Evolutionary conservation across 352 stramenopile genomes (phyloP).

Genomic region (Halophytophthora polymorphica): DNA sequence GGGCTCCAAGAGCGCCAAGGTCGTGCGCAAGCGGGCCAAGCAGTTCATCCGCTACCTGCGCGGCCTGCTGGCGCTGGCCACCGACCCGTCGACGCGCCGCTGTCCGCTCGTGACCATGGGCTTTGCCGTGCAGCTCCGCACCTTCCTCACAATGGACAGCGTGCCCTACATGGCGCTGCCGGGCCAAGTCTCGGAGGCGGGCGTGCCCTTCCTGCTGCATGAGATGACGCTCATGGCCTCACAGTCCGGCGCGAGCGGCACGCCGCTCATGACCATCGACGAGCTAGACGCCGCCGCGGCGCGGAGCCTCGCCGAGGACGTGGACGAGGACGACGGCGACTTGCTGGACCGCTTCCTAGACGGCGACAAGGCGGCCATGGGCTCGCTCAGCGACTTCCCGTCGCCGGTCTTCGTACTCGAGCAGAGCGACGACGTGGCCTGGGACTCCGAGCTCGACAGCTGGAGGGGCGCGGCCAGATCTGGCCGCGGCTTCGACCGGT

Average conservation of each 20-base stretch:
- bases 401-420: constrained; percentile 25
- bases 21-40: constrained; percentile 42
- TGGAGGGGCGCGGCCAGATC: constrained; percentile 12
- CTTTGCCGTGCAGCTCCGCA: constrained; percentile 53
- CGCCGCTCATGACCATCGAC: constrained; percentile 58
- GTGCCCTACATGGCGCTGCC: constrained; percentile 41
- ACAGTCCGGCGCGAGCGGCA: constrained; percentile 22
- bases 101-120: constrained; percentile 50
- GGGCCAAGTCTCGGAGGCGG: constrained; percentile 23
- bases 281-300: constrained; percentile 19
- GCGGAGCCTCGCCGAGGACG: constrained; percentile 17
- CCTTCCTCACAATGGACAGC: constrained; percentile 56
- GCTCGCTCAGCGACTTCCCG: constrained; percentile 15
- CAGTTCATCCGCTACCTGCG: constrained; percentile 59
- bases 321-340: constrained; percentile 26
- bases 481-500: not conserved
- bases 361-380: constrained; percentile 14
- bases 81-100: constrained; percentile 46
- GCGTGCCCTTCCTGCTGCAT: constrained; percentile 46
- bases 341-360: constrained; percentile 18
- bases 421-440: constrained; percentile 26
- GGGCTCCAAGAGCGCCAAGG: constrained; percentile 39
- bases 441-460: constrained; percentile 20
- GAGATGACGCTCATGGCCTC: constrained; percentile 35
- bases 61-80: constrained; percentile 49